Base-by-base conservation (phyloP, 1,139 yeast species). In the Zhuliangozyma blackwelliae region DNA sequence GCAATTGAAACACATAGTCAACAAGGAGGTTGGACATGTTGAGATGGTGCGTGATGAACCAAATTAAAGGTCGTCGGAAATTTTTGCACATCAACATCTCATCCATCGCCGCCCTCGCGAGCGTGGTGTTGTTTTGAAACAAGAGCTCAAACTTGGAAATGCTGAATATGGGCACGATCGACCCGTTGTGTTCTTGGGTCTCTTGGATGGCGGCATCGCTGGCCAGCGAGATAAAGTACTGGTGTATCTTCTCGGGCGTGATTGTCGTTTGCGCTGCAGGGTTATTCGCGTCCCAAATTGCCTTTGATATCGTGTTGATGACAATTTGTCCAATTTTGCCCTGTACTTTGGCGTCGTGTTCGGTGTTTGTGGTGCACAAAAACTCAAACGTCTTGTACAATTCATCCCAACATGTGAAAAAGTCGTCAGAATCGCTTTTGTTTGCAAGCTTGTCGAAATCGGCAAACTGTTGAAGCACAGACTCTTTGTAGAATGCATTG, bases 71-170 rank as follows among this genome's bases (percentile, higher is more conserved):
- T 28, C 87, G 57, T 43, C 89, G 65, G 46, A 68, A 72, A 0
- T 86, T 86, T 37, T 63, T 59, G 39, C 79, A 73, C 85, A 82
- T 80, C 35, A 82, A 60, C 68, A 83, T 62, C 55, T 83, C 90
- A 56, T 82, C 88, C 57, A 81, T 63, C 34, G 81, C 56, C 23
- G 73, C 62, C 50, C 77, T 69, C 0, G 81, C 74, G 7, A 79
- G 57, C 22, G 68, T 61, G n/a, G 60, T 57, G 40, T 65, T 59
- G 36, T 56, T 59, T 25, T 56, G 61, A 21, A 70, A 49, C 7
- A 70, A 46, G 27, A 68, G 46, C 43, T 70, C 75, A 43, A 67
- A 64, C 20, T 56, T 57, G 11, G 67, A 63, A 11, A 65, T 56
- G 5, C 68, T 72, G 47, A 75, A 72, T 2, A 70, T 65, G 11